Evolutionary conservation across 2,329 filamentous ascomycete genomes (phyloP).

Genomic region (Magnaporthiopsis poae): DNA sequence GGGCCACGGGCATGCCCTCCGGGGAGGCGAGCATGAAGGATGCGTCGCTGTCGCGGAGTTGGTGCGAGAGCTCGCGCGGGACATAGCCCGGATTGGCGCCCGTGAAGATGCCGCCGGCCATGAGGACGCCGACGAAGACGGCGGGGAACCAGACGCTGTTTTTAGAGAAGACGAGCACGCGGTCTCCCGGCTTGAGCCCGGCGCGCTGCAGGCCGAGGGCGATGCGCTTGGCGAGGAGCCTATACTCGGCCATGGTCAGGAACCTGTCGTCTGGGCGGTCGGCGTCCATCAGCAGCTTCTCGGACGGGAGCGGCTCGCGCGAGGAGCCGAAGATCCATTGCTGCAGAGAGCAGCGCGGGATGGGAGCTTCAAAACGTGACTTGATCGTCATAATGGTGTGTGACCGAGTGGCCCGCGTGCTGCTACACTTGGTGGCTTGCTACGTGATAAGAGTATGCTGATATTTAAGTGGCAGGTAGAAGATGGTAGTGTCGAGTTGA

Average conservation of each 20-base stretch:
- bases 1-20: slow-evolving; percentile 47
- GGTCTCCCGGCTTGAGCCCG: slow-evolving; percentile 58
- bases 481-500: neutral
- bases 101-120: slow-evolving; percentile 70
- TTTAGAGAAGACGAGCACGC: slow-evolving; percentile 62
- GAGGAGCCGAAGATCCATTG: slow-evolving; percentile 46
- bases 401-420: neutral
- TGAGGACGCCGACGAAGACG: slow-evolving; percentile 61
- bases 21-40: slow-evolving; percentile 57
- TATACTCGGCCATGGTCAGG: slow-evolving; percentile 54
- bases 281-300: slow-evolving; percentile 51
- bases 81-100: slow-evolving; percentile 45
- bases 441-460: neutral
- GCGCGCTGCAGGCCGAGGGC: slow-evolving; percentile 56
- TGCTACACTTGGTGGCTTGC: neutral
- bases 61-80: slow-evolving; percentile 62
- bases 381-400: slow-evolving; percentile 32
- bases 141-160: slow-evolving; percentile 66
- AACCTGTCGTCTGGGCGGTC: slow-evolving; percentile 56
- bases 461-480: no score
- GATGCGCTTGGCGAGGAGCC: slow-evolving; percentile 62
- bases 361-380: slow-evolving; percentile 34
- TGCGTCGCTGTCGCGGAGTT: slow-evolving; percentile 62
- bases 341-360: slow-evolving; percentile 41
- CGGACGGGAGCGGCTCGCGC: slow-evolving; percentile 31